A percentile compares a stretch with the other conserved stretches of the same genome.
These are phyloP conservation scores for Podosphaera fusca DNA, from an alignment of 2,329 filamentous ascomycete genomes.

Conservation along the genomic window DNA sequence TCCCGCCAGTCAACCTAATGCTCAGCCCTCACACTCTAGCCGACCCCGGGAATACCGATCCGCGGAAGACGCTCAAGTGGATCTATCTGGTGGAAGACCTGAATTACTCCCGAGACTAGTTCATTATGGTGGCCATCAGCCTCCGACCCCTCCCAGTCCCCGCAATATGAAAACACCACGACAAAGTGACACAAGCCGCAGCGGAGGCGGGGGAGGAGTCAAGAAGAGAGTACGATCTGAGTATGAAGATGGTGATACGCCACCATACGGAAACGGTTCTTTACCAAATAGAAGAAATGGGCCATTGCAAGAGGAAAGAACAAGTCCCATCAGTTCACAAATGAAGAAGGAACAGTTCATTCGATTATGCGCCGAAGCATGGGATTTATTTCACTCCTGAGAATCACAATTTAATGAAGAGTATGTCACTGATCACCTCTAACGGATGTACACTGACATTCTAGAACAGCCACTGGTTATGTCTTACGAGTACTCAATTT, in stretches of 20 bases:
- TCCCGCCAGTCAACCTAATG: slow-evolving; percentile 50
- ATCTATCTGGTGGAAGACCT: slow-evolving; percentile 72
- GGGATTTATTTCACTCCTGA: slow-evolving; percentile 90
- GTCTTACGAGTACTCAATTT: no score
- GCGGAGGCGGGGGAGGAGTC: slow-evolving; percentile 25
- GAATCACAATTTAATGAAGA: neutral
- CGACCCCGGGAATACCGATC: slow-evolving; percentile 77
- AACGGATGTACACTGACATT: no score
- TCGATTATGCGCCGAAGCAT: slow-evolving; percentile 63
- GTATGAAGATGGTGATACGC: slow-evolving; percentile 80
- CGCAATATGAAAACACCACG: slow-evolving; percentile 14
- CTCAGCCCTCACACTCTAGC: slow-evolving; percentile 26
- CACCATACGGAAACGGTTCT: slow-evolving; percentile 57
- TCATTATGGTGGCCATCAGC: slow-evolving; percentile 85
- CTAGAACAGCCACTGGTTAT: no score
- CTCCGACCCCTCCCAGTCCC: slow-evolving; percentile 54
- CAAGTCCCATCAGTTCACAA: slow-evolving; percentile 60
- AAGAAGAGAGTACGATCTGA: slow-evolving; percentile 66
- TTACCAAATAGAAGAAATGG: slow-evolving; percentile 31
- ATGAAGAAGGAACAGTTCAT: slow-evolving; percentile 90
- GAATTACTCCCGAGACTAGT: slow-evolving; percentile 83
- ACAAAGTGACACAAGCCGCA: slow-evolving; percentile 17
- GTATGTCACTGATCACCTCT: no score
- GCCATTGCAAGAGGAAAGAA: slow-evolving; percentile 59
- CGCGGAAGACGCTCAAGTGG: slow-evolving; percentile 83